Percentiles rank a stretch among this genome's conserved stretches.
These are phyloP conservation scores for Debaryomyces psychrophilus DNA, from an alignment of 1,139 yeast species.

Conservation along the genomic window DNA sequence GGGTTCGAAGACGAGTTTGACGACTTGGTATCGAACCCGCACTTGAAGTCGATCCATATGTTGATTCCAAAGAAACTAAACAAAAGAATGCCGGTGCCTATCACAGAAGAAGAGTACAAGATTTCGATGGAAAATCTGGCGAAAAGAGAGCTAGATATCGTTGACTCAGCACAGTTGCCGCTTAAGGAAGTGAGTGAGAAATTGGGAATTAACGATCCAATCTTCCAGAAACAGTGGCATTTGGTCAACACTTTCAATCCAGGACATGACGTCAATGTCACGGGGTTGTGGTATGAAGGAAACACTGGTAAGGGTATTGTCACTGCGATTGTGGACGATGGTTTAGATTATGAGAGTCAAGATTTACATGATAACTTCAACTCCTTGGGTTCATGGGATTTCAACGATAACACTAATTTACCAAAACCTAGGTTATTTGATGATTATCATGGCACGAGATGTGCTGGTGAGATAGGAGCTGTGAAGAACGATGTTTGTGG, in stretches of 20 bases:
- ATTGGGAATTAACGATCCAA: slow-evolving; percentile 76
- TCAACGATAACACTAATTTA: slow-evolving; percentile 69
- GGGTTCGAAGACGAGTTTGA: slow-evolving; percentile 34
- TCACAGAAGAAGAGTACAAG: slow-evolving; percentile 18
- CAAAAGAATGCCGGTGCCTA: slow-evolving; percentile 49
- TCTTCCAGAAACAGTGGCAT: slow-evolving; percentile 88
- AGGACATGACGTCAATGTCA: slow-evolving; percentile 85
- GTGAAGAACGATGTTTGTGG: slow-evolving; percentile 90
- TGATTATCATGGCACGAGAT: slow-evolving; percentile 95
- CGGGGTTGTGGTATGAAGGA: slow-evolving; percentile 82
- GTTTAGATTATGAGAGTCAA: slow-evolving; percentile 75
- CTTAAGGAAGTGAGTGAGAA: slow-evolving; percentile 49
- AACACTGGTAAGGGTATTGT: slow-evolving; percentile 82
- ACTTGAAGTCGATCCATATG: slow-evolving; percentile 50
- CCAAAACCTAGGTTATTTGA: slow-evolving; percentile 84
- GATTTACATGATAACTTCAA: slow-evolving; percentile 77
- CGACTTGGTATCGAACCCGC: slow-evolving; percentile 26
- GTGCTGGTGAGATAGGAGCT: slow-evolving; percentile 97
- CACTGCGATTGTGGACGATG: slow-evolving; percentile 93
- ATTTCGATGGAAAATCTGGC: slow-evolving; percentile 12
- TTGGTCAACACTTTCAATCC: slow-evolving; percentile 69
- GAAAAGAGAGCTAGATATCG: slow-evolving; percentile 24
- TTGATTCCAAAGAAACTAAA: slow-evolving; percentile 50
- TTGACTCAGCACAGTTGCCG: slow-evolving; percentile 52
- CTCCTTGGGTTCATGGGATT: slow-evolving; percentile 86